A percentile compares a stretch with the other conserved stretches of the same genome.
Evolutionary conservation across 1,284 basidiomycete species (phyloP).

Genomic region (Cryptococcus sp.): DNA sequence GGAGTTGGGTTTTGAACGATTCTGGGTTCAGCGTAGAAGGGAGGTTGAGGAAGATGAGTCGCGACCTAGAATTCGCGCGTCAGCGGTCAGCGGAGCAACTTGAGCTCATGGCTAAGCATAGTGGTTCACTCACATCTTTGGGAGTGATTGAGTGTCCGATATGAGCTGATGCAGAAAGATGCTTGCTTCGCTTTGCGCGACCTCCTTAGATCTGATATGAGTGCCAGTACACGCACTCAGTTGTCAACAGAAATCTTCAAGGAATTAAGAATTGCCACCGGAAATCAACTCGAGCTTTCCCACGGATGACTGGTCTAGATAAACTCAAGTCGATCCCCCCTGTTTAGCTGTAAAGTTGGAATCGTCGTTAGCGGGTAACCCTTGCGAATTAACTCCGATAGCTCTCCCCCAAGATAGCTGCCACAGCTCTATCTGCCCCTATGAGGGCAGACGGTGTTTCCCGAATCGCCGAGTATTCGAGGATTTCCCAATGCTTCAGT

Average conservation of each 20-base stretch:
- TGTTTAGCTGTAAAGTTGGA: not conserved
- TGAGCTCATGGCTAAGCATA: not conserved
- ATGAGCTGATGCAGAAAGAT: no score
- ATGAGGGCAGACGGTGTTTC: not conserved
- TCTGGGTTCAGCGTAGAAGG: conserved; percentile 63
- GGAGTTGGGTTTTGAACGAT: conserved; percentile 62
- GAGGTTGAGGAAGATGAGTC: conserved; percentile 87
- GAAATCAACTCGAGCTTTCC: not conserved
- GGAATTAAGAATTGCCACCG: not conserved
- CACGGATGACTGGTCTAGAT: not conserved
- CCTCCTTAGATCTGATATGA: no score
- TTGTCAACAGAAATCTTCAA: conserved; percentile 1
- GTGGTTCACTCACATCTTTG: not conserved
- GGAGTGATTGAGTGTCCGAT: no score
- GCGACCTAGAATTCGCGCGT: conserved; percentile 60
- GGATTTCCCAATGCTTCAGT: not conserved
- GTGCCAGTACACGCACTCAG: not conserved
- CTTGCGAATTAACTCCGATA: not conserved
- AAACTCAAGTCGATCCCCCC: not conserved
- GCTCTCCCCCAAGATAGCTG: not conserved
- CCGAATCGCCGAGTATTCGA: conserved; percentile 7
- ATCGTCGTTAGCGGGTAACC: not conserved
- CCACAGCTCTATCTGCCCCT: not conserved
- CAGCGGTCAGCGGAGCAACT: not conserved
- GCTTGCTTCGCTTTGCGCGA: no score